A percentile compares a stretch with the other conserved stretches of the same genome.
Conservation (phyloP, 2,329 filamentous ascomycete genomes). For the Talaromyces verruculosus region DNA sequence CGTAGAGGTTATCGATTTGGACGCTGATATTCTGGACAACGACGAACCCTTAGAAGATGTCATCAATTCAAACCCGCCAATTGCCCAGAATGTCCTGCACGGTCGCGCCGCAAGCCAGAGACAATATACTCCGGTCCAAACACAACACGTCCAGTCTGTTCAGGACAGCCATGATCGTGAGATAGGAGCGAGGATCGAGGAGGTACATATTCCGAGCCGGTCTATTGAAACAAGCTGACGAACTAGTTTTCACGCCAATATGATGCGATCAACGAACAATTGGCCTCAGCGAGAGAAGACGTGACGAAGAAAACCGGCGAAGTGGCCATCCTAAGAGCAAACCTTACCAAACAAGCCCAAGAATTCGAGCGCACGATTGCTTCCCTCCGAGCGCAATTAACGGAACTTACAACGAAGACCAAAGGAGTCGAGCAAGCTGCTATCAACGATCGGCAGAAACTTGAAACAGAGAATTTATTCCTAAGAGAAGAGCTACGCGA, state of each 20-base stretch:
- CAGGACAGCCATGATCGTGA: conserved; percentile 16
- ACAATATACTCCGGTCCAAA: not conserved
- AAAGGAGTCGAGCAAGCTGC: conserved; percentile 56
- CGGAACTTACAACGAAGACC: conserved; percentile 54
- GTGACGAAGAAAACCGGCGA: conserved; percentile 49
- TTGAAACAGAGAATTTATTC: conserved; percentile 60
- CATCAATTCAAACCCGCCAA: not conserved
- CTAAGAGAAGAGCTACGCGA: conserved; percentile 61
- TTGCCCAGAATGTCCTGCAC: not conserved
- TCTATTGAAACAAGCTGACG: conserved; percentile 8
- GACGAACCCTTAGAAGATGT: conserved; percentile 14
- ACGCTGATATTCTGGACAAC: conserved; percentile 43
- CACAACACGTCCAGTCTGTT: not conserved
- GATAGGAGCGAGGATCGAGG: conserved; percentile 26
- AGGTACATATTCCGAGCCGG: conserved; percentile 26
- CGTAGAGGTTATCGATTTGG: conserved; percentile 46
- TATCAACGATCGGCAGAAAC: conserved; percentile 55
- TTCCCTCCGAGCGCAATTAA: conserved; percentile 54
- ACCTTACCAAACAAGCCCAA: conserved; percentile 42
- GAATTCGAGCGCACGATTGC: conserved; percentile 55
- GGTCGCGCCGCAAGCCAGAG: not conserved
- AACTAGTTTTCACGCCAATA: conserved; percentile 42
- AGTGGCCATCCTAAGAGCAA: conserved; percentile 60
- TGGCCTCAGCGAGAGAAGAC: conserved; percentile 41
- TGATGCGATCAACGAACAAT: conserved; percentile 40